Evolutionary conservation across 2,329 filamentous ascomycete genomes (phyloP).

Genomic region (Phialophora macrospora): DNA sequence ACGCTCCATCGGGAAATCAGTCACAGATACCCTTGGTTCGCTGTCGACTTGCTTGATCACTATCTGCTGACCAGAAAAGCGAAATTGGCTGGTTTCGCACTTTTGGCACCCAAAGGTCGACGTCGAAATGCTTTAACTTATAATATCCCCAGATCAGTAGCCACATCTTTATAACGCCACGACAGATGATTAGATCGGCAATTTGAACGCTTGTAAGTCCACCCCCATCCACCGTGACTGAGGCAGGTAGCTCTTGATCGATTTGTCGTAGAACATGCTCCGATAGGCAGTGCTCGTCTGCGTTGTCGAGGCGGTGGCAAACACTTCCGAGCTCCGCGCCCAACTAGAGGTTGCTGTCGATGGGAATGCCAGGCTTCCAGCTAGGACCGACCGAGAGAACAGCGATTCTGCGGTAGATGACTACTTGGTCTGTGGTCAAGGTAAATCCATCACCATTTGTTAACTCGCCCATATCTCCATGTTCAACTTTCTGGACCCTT

Average conservation of each 20-base stretch:
- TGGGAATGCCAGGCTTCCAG: slow-evolving; percentile 49
- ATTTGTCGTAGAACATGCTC: slow-evolving; percentile 60
- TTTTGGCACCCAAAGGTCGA: slow-evolving; percentile 81
- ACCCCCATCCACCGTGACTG: slow-evolving; percentile 73
- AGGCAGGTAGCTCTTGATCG: slow-evolving; percentile 47
- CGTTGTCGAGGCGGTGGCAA: slow-evolving; percentile 67
- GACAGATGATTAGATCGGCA: slow-evolving; percentile 67
- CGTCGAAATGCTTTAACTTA: slow-evolving; percentile 75
- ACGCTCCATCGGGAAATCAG: slow-evolving; percentile 55
- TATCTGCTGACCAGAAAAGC: slow-evolving; percentile 76
- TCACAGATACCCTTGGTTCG: not conserved
- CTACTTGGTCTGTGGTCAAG: slow-evolving; percentile 59
- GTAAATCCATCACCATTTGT: slow-evolving; percentile 64
- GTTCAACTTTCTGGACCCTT: slow-evolving; percentile 65
- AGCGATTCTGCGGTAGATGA: slow-evolving; percentile 63
- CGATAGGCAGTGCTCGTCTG: slow-evolving; percentile 61
- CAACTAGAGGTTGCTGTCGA: slow-evolving; percentile 23
- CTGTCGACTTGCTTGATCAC: slow-evolving; percentile 56
- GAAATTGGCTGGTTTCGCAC: slow-evolving; percentile 79
- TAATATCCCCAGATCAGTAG: slow-evolving; percentile 67
- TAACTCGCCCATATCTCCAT: slow-evolving; percentile 54
- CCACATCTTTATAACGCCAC: slow-evolving; percentile 70
- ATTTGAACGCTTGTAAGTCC: slow-evolving; percentile 78
- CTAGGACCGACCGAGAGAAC: slow-evolving; percentile 74
- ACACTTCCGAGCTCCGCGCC: slow-evolving; percentile 44